Conservation (phyloP, 768 basidiomycete species). For the Podaxis carcinomalis region DNA sequence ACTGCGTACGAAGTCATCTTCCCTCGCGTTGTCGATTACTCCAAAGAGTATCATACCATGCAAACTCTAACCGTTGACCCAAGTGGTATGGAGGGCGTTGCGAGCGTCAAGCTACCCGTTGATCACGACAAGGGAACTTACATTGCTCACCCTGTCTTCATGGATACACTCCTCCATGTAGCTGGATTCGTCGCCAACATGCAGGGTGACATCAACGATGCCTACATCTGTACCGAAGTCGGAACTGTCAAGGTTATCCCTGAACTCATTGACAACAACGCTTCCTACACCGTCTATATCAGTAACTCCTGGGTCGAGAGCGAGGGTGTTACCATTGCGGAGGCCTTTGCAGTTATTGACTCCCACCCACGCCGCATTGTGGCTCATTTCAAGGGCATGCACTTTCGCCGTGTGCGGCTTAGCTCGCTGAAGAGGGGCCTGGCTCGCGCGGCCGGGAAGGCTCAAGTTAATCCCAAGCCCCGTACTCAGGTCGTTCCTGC, state of each 20-base stretch:
- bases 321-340: conserved; percentile 18
- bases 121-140: conserved; percentile 20
- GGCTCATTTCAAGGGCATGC: conserved; percentile 52
- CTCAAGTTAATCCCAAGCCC: background rate
- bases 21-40: conserved; percentile 64
- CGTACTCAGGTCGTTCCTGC: background rate
- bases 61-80: conserved; percentile 50
- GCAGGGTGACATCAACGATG: conserved; percentile 44
- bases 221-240: conserved; percentile 60
- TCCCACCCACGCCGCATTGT: conserved; percentile 45
- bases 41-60: conserved; percentile 54
- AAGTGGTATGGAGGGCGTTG: conserved; percentile 57
- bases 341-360: conserved; percentile 35
- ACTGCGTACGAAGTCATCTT: conserved; percentile 66
- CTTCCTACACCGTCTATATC: conserved; percentile 19
- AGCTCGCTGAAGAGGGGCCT: conserved; percentile 44
- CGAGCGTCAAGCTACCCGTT: conserved; percentile 33
- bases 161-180: conserved; percentile 64
- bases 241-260: conserved; percentile 45
- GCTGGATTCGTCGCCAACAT: conserved; percentile 70
- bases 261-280: conserved; percentile 17
- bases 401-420: conserved; percentile 53
- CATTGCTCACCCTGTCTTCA: conserved; percentile 51
- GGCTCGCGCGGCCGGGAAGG: conserved; percentile 26
- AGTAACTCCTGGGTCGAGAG: conserved; percentile 10